A percentile compares a stretch with the other conserved stretches of the same genome.
Evolutionary conservation across 2,329 filamentous ascomycete genomes (phyloP).

Genomic region (Hypocreales sp.): DNA sequence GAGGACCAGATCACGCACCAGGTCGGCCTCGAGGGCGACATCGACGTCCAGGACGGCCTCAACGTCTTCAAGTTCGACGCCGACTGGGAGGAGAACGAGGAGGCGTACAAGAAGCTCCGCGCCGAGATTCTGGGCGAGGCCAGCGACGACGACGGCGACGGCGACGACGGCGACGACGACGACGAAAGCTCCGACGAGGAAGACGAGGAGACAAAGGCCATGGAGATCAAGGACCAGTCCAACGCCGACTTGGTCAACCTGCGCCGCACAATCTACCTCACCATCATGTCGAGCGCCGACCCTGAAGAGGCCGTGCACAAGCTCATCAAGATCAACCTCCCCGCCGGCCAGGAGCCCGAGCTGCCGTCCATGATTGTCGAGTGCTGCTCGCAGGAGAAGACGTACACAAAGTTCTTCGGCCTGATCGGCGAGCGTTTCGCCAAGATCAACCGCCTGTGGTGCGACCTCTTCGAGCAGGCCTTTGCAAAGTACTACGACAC

Average conservation of each 20-base stretch:
- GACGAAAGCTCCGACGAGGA: conserved; percentile 62
- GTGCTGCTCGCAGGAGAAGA: conserved; percentile 90
- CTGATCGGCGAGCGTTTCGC: conserved; percentile 88
- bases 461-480: conserved; percentile 75
- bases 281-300: conserved; percentile 90
- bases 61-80: conserved; percentile 94
- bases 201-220: conserved; percentile 60
- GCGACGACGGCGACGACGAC: conserved; percentile 33
- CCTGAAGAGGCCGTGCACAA: conserved; percentile 97
- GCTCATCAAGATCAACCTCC: conserved; percentile 84
- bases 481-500: conserved; percentile 94
- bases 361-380: conserved; percentile 95
- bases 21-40: conserved; percentile 64
- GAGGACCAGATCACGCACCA: conserved; percentile 95
- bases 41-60: conserved; percentile 72
- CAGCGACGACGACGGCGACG: conserved; percentile 69
- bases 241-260: conserved; percentile 93
- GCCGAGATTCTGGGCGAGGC: conserved; percentile 88
- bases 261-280: conserved; percentile 87
- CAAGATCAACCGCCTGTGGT: conserved; percentile 92
- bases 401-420: conserved; percentile 95
- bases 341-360: conserved; percentile 73
- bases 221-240: conserved; percentile 96
- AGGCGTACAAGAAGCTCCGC: conserved; percentile 77
- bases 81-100: conserved; percentile 82